Conservation (phyloP, 139 green algal species). For the Closterium sp. region DNA sequence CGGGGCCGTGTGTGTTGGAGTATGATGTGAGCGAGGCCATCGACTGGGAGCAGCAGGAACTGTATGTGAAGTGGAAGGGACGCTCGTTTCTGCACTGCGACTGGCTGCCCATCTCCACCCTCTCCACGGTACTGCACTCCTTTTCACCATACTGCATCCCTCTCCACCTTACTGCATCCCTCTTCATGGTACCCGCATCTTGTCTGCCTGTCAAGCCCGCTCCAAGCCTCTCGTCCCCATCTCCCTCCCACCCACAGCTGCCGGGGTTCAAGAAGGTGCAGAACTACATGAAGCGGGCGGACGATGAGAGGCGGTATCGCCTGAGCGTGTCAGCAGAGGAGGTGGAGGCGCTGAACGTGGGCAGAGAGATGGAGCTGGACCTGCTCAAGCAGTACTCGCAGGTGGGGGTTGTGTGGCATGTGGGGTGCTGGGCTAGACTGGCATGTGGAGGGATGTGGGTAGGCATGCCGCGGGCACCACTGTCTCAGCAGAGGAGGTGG, state of each 20-base stretch:
- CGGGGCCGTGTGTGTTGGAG: constrained; percentile 17
- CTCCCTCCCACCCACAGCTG: constrained; percentile 44
- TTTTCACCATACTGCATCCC: too few species aligned
- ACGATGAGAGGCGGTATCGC: constrained; percentile 58
- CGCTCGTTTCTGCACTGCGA: constrained; percentile 81
- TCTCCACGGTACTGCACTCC: constrained; percentile 54
- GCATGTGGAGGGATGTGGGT: neutral
- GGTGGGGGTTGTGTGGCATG: constrained; percentile 6
- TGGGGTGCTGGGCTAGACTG: neutral
- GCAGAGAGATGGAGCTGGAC: constrained; percentile 61
- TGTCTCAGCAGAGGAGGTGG: constrained; percentile 40
- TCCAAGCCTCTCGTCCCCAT: too few species aligned
- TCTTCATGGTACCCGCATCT: too few species aligned
- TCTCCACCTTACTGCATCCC: too few species aligned
- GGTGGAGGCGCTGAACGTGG: constrained; percentile 78
- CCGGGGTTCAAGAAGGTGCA: constrained; percentile 84
- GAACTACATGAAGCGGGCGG: constrained; percentile 85
- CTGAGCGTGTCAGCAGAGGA: constrained; percentile 1
- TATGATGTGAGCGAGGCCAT: constrained; percentile 2
- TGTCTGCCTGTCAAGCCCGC: too few species aligned
- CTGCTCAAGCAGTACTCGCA: constrained; percentile 75
- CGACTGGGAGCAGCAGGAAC: constrained; percentile 65
- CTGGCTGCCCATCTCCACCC: constrained; percentile 70
- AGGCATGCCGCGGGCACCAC: too few species aligned
- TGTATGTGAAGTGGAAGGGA: constrained; percentile 89